These are phyloP conservation scores for Polychaeton citri DNA, from an alignment of 2,329 filamentous ascomycete genomes.

Conservation along the genomic window DNA sequence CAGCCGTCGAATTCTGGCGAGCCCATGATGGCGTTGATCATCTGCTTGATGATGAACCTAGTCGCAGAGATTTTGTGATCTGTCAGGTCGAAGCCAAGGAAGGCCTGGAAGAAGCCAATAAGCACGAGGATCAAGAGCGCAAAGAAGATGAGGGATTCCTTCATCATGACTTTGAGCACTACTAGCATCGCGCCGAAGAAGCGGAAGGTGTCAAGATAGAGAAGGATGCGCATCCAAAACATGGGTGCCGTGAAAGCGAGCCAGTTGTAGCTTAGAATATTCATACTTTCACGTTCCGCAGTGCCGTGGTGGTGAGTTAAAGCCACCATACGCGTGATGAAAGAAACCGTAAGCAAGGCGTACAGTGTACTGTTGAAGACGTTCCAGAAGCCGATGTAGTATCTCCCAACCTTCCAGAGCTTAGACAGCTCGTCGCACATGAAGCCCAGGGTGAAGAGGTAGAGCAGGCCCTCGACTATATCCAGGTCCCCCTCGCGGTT, in stretches of 20 bases:
- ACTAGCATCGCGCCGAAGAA: slow-evolving; percentile 99
- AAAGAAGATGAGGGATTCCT: slow-evolving; percentile 82
- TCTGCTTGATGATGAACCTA: slow-evolving; percentile 61
- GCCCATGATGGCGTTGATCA: slow-evolving; percentile 85
- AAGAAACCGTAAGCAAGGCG: slow-evolving; percentile 60
- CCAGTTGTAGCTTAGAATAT: slow-evolving; percentile 82
- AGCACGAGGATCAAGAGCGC: slow-evolving; percentile 75
- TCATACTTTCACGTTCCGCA: slow-evolving; percentile 42
- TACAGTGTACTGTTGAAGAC: slow-evolving; percentile 84
- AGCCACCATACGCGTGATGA: slow-evolving; percentile 67
- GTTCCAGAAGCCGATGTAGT: slow-evolving; percentile 94
- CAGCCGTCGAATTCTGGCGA: slow-evolving; percentile 83
- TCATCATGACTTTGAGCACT: slow-evolving; percentile 63
- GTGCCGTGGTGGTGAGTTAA: slow-evolving; percentile 45
- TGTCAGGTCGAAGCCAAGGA: slow-evolving; percentile 77
- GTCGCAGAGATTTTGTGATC: slow-evolving; percentile 53
- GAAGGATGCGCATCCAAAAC: slow-evolving; percentile 87
- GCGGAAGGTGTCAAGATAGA: slow-evolving; percentile 84
- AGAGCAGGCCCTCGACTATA: slow-evolving; percentile 67
- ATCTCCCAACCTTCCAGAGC: slow-evolving; percentile 84
- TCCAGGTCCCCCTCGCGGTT: slow-evolving; percentile 78
- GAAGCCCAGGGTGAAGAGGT: slow-evolving; percentile 84
- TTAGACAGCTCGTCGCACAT: slow-evolving; percentile 79
- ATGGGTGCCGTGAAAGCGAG: slow-evolving; percentile 85
- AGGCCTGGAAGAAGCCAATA: slow-evolving; percentile 80